These are phyloP conservation scores for Schizochytrium sp. DNA, from an alignment of 108 stramenopile genomes.

Conservation along the genomic window DNA sequence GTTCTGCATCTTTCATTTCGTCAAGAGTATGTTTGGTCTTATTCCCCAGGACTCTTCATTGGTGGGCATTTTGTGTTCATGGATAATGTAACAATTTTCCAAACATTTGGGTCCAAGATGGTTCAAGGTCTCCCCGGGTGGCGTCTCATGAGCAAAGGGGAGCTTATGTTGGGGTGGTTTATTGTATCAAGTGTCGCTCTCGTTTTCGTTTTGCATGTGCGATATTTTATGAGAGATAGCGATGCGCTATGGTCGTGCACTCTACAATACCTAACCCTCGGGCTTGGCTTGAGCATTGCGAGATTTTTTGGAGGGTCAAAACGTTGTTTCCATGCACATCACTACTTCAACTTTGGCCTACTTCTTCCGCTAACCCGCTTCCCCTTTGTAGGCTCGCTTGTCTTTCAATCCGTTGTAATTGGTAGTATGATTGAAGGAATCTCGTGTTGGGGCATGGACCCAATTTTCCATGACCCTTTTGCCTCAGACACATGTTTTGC, in stretches of 20 bases:
- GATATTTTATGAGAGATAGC: neutral
- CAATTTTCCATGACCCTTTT: conserved; percentile 40
- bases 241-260: neutral
- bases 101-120: conserved; percentile 57
- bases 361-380: conserved; percentile 27
- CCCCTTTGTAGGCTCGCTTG: neutral
- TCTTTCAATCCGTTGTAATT: neutral
- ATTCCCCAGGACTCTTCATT: neutral
- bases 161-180: neutral
- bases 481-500: conserved; percentile 22
- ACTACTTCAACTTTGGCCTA: conserved; percentile 39
- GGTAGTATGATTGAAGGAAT: conserved; percentile 44
- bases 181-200: neutral
- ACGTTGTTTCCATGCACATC: conserved; percentile 39
- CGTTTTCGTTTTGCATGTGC: neutral
- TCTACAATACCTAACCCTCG: neutral
- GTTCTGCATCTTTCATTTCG: neutral
- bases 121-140: neutral
- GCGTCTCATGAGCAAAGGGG: neutral
- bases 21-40: neutral
- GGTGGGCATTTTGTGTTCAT: conserved; percentile 20
- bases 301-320: neutral
- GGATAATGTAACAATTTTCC: conserved; percentile 37
- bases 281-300: neutral
- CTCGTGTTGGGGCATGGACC: conserved; percentile 56